Evolutionary conservation across 2,329 filamentous ascomycete species (phyloP).

Genomic region (Cladosporium cucumerinum): DNA sequence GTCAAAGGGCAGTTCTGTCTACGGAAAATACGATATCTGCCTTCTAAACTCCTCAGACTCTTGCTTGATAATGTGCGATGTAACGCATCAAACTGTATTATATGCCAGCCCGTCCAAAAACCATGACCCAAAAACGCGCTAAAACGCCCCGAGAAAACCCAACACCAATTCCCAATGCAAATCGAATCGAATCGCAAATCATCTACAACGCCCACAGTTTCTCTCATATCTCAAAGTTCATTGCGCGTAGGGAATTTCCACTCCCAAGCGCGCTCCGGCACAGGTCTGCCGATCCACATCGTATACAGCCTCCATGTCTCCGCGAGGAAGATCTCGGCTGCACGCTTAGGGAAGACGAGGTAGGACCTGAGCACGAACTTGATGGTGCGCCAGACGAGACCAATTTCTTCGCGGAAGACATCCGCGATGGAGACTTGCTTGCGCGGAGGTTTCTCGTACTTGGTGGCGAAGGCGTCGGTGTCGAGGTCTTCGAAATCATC

Average conservation of each 20-base stretch:
- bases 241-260: slow-evolving; percentile 42
- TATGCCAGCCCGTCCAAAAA: background rate
- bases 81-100: background rate
- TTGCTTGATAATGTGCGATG: background rate
- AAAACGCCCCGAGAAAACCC: background rate
- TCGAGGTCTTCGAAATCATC: slow-evolving; percentile 27
- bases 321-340: slow-evolving; percentile 47
- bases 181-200: background rate
- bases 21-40: background rate
- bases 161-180: background rate
- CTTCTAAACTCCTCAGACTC: background rate
- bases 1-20: background rate
- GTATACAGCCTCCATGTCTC: slow-evolving; percentile 57
- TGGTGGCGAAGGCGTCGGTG: slow-evolving; percentile 30
- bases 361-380: slow-evolving; percentile 69
- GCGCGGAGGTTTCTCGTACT: slow-evolving; percentile 36
- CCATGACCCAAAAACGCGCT: background rate
- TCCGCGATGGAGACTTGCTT: slow-evolving; percentile 52
- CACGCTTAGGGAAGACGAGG: slow-evolving; percentile 44
- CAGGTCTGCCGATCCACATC: slow-evolving; percentile 62
- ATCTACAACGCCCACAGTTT: background rate
- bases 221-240: slow-evolving; percentile 22
- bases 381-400: slow-evolving; percentile 59
- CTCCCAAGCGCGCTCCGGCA: slow-evolving; percentile 56
- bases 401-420: slow-evolving; percentile 61